Evolutionary conservation across 2,329 filamentous ascomycete species (phyloP).

Genomic region (Bipolaris oryzae): DNA sequence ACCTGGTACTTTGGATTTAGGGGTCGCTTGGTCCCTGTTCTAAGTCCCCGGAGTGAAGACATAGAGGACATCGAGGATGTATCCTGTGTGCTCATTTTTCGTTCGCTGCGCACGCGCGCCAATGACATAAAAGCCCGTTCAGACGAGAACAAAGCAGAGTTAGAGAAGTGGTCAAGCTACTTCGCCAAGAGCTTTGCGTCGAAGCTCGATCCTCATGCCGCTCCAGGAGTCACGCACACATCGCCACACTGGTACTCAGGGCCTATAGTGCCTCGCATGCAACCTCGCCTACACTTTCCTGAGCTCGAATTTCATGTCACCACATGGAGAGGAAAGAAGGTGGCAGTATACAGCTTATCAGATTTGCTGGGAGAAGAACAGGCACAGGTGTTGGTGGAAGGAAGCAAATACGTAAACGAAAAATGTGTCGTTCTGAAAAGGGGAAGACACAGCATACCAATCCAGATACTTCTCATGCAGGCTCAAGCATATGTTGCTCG

Average conservation of each 20-base stretch:
- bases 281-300: constrained; percentile 36
- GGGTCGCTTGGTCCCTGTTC: constrained; percentile 31
- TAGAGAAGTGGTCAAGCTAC: constrained; percentile 33
- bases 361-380: constrained; percentile 44
- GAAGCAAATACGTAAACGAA: constrained; percentile 29
- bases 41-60: constrained; percentile 27
- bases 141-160: constrained; percentile 21
- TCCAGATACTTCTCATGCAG: constrained; percentile 42
- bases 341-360: constrained; percentile 44
- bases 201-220: constrained; percentile 35
- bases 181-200: constrained; percentile 21
- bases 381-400: constrained; percentile 28
- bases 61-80: constrained; percentile 37
- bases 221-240: constrained; percentile 28
- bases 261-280: constrained; percentile 35
- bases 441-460: constrained; percentile 35
- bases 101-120: constrained; percentile 32
- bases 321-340: constrained; percentile 35
- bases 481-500: constrained; percentile 39
- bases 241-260: constrained; percentile 36
- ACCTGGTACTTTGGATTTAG: constrained; percentile 38
- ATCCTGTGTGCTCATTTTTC: constrained; percentile 36
- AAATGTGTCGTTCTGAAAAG: constrained; percentile 38
- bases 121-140: constrained; percentile 27
- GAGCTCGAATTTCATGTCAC: constrained; percentile 40